Percentiles rank a stretch among this genome's conserved stretches.
phyloP scores from a whole-genome alignment of 106 monocot genomes.

The Dendrobium nobile region DNA sequence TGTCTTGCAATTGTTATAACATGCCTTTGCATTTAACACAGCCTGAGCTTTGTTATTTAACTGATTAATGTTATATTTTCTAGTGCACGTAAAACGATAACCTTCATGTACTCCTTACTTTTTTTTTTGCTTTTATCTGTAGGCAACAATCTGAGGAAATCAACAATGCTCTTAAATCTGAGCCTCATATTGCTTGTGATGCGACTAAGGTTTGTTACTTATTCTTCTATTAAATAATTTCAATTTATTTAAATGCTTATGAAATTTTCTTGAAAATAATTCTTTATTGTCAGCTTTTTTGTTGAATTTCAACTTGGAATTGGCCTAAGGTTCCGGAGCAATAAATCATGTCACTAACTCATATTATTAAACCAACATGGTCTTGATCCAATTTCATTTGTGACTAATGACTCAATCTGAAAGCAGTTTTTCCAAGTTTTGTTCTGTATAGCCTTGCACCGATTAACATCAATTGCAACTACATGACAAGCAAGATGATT shows the following conservation, averaged over 20 bases:
- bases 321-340: not conserved
- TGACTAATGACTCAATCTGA: not conserved
- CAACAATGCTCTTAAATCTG: not conserved
- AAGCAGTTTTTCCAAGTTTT: not conserved
- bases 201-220: not conserved
- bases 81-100: not conserved
- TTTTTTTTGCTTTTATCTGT: not conserved
- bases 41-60: not conserved
- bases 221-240: not conserved
- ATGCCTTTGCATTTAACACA: not conserved
- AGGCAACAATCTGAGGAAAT: not conserved
- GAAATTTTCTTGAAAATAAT: not conserved
- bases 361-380: not conserved
- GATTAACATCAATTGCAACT: not conserved
- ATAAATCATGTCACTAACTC: not conserved
- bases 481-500: not conserved
- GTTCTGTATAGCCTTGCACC: not conserved
- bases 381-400: not conserved
- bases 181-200: not conserved
- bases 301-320: not conserved
- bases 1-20: not conserved
- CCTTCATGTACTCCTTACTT: not conserved
- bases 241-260: not conserved
- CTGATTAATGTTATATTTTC: not conserved
- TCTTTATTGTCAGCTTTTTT: not conserved